Evolutionary conservation across 1,139 yeast species (phyloP).

Genomic region (Wickerhamomyces sp.): DNA sequence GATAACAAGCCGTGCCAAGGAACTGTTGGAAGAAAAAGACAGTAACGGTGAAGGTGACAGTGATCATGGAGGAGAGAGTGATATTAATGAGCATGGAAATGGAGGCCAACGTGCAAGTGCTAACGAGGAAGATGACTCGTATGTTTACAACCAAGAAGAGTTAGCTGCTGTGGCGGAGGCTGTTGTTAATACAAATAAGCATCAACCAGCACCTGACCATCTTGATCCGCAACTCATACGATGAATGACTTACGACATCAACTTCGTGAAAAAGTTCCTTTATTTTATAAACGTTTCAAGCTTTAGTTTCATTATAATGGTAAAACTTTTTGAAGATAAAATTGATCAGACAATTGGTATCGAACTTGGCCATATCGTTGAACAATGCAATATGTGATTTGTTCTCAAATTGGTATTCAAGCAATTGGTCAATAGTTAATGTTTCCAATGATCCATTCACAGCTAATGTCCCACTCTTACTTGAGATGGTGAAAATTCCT

Average conservation of each 20-base stretch:
- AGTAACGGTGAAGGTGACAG: conserved; percentile 6
- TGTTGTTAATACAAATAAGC: conserved; percentile 12
- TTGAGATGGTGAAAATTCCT: conserved; percentile 71
- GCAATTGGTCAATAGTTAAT: conserved; percentile 47
- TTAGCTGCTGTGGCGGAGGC: conserved; percentile 24
- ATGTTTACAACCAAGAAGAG: conserved; percentile 17
- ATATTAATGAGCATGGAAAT: conserved; percentile 3
- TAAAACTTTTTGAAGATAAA: conserved; percentile 73
- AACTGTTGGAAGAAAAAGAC: conserved; percentile 3
- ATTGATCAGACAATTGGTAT: conserved; percentile 58
- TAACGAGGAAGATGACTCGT: conserved; percentile 4
- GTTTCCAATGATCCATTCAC: conserved; percentile 20
- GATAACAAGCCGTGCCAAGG: conserved; percentile 28
- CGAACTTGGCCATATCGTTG: conserved; percentile 61
- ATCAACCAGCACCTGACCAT: conserved; percentile 2
- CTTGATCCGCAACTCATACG: conserved; percentile 18
- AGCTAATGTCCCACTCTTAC: conserved; percentile 38
- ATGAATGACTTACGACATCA: too few relatives aligned
- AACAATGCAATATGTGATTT: conserved; percentile 46
- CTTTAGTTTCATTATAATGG: conserved; percentile 13
- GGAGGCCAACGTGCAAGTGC: conserved; percentile 3
- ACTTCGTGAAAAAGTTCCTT: too few relatives aligned
- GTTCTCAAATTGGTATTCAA: conserved; percentile 59
- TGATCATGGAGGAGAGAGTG: not conserved
- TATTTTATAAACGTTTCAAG: too few relatives aligned